Conservation (phyloP, 768 basidiomycete genomes). For the Terana coerulea region DNA sequence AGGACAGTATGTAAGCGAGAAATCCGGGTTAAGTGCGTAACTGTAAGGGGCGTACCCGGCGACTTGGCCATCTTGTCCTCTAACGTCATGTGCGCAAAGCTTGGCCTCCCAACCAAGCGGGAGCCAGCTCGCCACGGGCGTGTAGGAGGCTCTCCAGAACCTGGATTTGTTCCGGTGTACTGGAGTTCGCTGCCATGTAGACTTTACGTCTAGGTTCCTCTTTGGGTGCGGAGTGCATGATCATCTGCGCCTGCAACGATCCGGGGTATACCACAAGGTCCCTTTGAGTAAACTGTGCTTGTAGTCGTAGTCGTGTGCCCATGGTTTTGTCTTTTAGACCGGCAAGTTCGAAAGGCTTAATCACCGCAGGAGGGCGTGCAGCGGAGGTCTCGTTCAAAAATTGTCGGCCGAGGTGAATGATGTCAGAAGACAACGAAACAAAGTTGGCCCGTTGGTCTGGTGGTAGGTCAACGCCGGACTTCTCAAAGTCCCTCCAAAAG, state of each 20-base stretch:
- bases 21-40: no score
- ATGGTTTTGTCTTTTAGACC: constrained; percentile 76
- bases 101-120: constrained; percentile 78
- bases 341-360: constrained; percentile 64
- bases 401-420: constrained; percentile 80
- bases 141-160: constrained; percentile 72
- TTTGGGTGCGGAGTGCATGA: constrained; percentile 82
- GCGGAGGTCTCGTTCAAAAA: constrained; percentile 71
- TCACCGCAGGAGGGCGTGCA: constrained; percentile 61
- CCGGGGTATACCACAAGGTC: constrained; percentile 80
- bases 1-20: no score
- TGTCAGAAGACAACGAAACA: constrained; percentile 86
- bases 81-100: constrained; percentile 83
- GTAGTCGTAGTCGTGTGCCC: constrained; percentile 68
- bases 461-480: constrained; percentile 91
- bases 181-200: constrained; percentile 80
- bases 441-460: constrained; percentile 74
- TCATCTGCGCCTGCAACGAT: constrained; percentile 89
- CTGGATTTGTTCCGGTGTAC: constrained; percentile 68
- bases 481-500: constrained; percentile 96
- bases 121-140: constrained; percentile 79
- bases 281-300: constrained; percentile 73
- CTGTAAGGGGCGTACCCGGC: constrained; percentile 54
- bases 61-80: constrained; percentile 97
- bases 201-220: constrained; percentile 80